Evolutionary conservation across 192 early-diverging fungal species (phyloP), one percentile per base, ranked within the genome.

Genomic region (Backusella circina): DNA sequence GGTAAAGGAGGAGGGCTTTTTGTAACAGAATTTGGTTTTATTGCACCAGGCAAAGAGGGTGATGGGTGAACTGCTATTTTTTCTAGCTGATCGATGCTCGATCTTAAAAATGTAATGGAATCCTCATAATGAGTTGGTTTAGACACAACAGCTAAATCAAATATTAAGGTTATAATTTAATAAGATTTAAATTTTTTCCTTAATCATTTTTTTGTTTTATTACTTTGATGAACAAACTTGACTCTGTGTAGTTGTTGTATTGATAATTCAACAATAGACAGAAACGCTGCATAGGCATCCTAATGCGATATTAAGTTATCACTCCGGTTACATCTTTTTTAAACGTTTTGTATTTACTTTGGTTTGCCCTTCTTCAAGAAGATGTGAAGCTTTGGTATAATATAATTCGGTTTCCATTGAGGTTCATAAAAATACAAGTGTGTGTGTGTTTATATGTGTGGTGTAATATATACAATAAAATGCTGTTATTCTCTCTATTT

Each of bases 141-240:
- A 5, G 75, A 76, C 9, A 76, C 67, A 18, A 65, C 15, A n/a
- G 47, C 67, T 76, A 44, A 36, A 57, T 66, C n/a, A n/a, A 66
- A 66, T 5, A 36, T 9, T 68, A 68, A 35, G 16, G 23, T 70
- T 23, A 38, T 28, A 41, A 67, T 9, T 15, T 69, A 39, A 41
- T 30, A 37, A 3, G n/a, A n/a, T n/a, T 41, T 74, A 30, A 66
- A n/a, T 16, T 74, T 31, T 32, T 74, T 74, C 16, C 30, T 66
- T 33, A 18, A 28, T 41, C 15, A 15, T 51, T 21, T 51, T 51
- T 51, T 61, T 26, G 10, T 23, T 61, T 61, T 61, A 39, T 65
- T 79, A 89, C 88, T 81, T 65, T 89, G 85, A 82, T 85, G 82
- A 64, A 87, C 82, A 72, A 89, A 89, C 67, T 86, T 87, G 67